Percentiles rank a stretch among this genome's conserved stretches.
These are phyloP conservation scores for Spongiforma sp. DNA, from an alignment of 1,284 basidiomycete genomes.

Conservation along the genomic window DNA sequence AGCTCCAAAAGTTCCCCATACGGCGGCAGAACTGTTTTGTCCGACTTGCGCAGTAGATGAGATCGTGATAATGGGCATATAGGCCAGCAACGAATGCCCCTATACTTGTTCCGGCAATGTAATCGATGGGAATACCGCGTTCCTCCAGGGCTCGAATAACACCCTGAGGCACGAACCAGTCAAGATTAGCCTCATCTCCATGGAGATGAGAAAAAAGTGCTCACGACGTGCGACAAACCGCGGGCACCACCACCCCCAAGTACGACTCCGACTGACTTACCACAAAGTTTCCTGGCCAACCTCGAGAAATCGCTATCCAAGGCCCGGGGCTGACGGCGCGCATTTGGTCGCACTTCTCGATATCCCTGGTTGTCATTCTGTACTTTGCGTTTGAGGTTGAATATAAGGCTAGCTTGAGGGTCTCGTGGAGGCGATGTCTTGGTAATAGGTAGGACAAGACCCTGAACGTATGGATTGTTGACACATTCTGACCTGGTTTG, in stretches of 20 bases:
- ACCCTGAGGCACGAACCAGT: conserved; percentile 54
- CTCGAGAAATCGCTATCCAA: conserved; percentile 94
- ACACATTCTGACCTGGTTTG: not conserved
- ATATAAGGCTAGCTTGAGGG: conserved; percentile 86
- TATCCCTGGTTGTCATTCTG: conserved; percentile 91
- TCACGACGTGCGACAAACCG: conserved; percentile 91
- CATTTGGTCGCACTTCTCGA: conserved; percentile 69
- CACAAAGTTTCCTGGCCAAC: conserved; percentile 90
- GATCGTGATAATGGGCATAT: conserved; percentile 93
- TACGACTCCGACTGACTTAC: conserved; percentile 93
- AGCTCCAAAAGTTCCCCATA: conserved; percentile 95
- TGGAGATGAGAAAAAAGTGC: conserved; percentile 26
- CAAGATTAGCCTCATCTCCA: conserved; percentile 16
- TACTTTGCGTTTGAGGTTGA: conserved; percentile 91
- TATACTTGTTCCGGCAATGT: conserved; percentile 90
- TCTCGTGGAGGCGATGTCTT: conserved; percentile 72
- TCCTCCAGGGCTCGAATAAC: conserved; percentile 93
- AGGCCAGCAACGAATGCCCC: conserved; percentile 95
- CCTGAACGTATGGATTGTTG: conserved; percentile 44
- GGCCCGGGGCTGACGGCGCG: conserved; percentile 75
- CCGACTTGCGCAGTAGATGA: conserved; percentile 85
- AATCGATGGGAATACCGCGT: conserved; percentile 91
- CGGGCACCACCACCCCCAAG: conserved; percentile 96
- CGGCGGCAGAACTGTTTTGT: conserved; percentile 92
- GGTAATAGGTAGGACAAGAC: conserved; percentile 66